Conservation (phyloP, 2,329 filamentous ascomycete species). For the Penicillium sp. region DNA sequence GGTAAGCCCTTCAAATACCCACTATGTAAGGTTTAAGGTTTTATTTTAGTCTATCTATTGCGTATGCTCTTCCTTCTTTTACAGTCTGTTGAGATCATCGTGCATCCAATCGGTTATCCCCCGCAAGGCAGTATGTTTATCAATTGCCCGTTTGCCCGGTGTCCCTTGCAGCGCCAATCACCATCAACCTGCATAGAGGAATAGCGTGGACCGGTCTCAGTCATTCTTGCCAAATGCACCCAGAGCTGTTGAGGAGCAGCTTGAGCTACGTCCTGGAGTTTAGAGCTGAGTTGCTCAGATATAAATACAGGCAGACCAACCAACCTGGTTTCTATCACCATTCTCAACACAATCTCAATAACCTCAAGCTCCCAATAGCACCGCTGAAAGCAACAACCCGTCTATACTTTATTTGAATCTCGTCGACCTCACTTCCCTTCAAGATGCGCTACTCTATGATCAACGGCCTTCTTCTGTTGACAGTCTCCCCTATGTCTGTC, state of each 20-base stretch:
- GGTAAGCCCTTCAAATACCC: conserved; percentile 3
- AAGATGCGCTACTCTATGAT: conserved; percentile 21
- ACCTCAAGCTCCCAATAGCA: neutral
- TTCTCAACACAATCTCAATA: conserved; percentile 12
- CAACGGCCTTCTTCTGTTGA: conserved; percentile 20
- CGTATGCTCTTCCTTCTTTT: conserved; percentile 2
- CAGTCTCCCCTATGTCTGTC: conserved; percentile 17
- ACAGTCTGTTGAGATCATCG: conserved; percentile 13
- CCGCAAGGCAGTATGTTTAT: conserved; percentile 14
- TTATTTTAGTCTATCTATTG: conserved; percentile 1
- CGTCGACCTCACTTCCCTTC: neutral
- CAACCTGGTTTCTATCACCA: conserved; percentile 1
- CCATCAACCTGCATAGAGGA: conserved; percentile 8
- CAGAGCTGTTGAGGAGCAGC: neutral
- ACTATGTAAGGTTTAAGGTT: conserved; percentile 4
- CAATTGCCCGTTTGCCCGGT: conserved; percentile 13
- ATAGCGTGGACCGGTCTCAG: conserved; percentile 6
- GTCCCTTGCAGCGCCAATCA: conserved; percentile 16
- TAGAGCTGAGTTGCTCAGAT: conserved; percentile 2
- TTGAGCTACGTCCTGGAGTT: conserved; percentile 2
- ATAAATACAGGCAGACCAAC: conserved; percentile 17
- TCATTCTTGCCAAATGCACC: conserved; percentile 1
- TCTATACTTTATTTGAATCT: neutral
- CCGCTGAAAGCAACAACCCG: neutral
- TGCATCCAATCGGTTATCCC: conserved; percentile 9